Evolutionary conservation across 2,329 filamentous ascomycete species (phyloP).

Genomic region (Leptographium procerum): DNA sequence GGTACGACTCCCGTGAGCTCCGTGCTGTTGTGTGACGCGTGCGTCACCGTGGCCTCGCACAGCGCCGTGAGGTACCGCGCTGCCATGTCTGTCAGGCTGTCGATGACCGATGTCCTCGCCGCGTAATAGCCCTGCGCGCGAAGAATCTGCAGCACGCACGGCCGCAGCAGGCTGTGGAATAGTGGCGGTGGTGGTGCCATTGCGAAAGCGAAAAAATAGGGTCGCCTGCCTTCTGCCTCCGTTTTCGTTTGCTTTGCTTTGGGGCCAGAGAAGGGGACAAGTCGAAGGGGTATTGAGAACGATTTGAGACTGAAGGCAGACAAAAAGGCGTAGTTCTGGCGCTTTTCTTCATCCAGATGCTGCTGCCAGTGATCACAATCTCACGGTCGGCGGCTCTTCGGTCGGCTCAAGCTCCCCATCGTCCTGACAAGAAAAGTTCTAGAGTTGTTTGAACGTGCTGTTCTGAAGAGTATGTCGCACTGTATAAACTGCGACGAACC

Average conservation of each 20-base stretch:
- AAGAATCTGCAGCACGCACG: constrained; percentile 79
- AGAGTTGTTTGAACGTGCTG: neutral
- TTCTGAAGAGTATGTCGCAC: neutral
- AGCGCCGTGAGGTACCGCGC: constrained; percentile 70
- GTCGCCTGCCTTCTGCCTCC: no score
- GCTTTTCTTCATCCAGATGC: neutral
- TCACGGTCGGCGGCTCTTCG: neutral
- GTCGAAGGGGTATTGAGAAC: neutral
- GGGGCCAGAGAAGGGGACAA: neutral
- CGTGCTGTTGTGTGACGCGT: constrained; percentile 57
- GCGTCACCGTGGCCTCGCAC: constrained; percentile 57
- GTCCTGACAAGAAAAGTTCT: neutral
- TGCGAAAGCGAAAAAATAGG: constrained; percentile 2
- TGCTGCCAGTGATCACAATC: neutral
- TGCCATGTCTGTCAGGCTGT: constrained; percentile 78
- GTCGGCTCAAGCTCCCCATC: neutral
- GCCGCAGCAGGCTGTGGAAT: constrained; percentile 69
- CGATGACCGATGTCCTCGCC: constrained; percentile 69
- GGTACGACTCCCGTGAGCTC: constrained; percentile 53
- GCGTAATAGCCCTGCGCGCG: constrained; percentile 84
- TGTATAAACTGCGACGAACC: neutral
- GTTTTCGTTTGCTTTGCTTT: neutral
- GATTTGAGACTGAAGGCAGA: neutral
- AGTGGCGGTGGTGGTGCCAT: constrained; percentile 37
- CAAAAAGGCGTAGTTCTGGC: neutral